Evolutionary conservation across 2,329 filamentous ascomycete genomes (phyloP), one percentile per base, ranked within the genome.

Genomic region (Colletotrichum australisinense): DNA sequence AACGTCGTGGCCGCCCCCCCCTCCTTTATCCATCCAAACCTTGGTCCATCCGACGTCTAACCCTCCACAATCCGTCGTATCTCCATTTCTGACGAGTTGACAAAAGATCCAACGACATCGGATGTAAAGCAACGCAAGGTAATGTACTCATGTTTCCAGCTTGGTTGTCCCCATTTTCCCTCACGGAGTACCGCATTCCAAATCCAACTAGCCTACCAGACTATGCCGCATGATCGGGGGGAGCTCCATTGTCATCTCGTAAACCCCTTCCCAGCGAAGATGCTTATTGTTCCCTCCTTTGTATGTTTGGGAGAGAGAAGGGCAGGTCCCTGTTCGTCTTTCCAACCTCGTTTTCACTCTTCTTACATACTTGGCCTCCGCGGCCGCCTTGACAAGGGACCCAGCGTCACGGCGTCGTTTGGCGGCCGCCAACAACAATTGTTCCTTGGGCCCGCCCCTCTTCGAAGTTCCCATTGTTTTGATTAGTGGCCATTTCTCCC

Each of bases 101-200:
- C 60, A 70, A 70, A 73, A 70, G 59, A 58, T 71, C 71, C 32
- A 49, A 59, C n/a, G 38, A 64, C 26, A 62, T 70, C 67, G 71
- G 66, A 66, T 58, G 60, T 42, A 65, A 55, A 22, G 49, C n/a
- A 38, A 30, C n/a, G 22, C n/a, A 32, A 42, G 38, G 28, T 35
- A 32, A 42, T 28, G 28, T 35, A 30, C 30, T 46, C 16, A 38
- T 1, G 4, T 30, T 35, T 57, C 7, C n/a, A 12, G 38, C 24
- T 24, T 62, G 24, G 22, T 26, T 19, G 24, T 63, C 28, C 63
- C 53, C 19, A 26, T 12, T 55, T 49, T 16, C 14, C 12, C 62
- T 35, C 8, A 64, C 62, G 62, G 60, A 55, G 58, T 38, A 68
- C 57, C 69, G 58, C 28, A 56, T 30, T 57, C 19, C 42, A 49